Evolutionary conservation across 192 early-diverging fungal species (phyloP).

Genomic region (Coemansia sp.): DNA sequence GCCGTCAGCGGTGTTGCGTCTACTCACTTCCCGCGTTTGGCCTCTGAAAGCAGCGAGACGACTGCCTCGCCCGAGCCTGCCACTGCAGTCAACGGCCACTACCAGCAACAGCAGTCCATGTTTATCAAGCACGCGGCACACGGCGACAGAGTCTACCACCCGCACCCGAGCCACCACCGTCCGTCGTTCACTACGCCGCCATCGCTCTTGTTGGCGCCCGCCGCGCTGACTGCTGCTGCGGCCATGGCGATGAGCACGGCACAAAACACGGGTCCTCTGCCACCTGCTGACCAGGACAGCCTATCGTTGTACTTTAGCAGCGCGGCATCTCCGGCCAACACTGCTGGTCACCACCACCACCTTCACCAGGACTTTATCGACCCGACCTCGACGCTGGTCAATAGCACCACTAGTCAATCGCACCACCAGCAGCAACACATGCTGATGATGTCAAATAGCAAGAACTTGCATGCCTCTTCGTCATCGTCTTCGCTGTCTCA

Average conservation of each 20-base stretch:
- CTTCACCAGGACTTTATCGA: slow-evolving; percentile 34
- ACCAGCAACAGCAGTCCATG: slow-evolving; percentile 13
- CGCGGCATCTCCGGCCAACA: slow-evolving; percentile 4
- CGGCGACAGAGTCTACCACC: slow-evolving; percentile 10
- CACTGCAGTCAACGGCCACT: slow-evolving; percentile 8
- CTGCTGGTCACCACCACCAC: slow-evolving; percentile 10
- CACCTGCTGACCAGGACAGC: slow-evolving; percentile 3
- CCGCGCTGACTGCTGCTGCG: slow-evolving; percentile 8
- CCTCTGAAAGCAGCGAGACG: slow-evolving; percentile 45
- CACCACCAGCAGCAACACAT: slow-evolving; percentile 11
- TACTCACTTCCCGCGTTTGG: slow-evolving; percentile 38
- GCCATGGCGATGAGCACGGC: slow-evolving; percentile 15
- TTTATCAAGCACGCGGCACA: neutral
- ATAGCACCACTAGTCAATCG: slow-evolving; percentile 24
- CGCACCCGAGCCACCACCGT: slow-evolving; percentile 11
- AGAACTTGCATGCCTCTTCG: slow-evolving; percentile 17
- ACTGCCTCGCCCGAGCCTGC: slow-evolving; percentile 50
- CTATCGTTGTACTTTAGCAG: slow-evolving; percentile 22
- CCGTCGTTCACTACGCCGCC: slow-evolving; percentile 14
- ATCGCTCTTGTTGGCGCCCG: slow-evolving; percentile 13
- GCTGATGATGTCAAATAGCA: slow-evolving; percentile 28
- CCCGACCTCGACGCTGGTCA: slow-evolving; percentile 21
- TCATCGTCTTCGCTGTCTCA: slow-evolving; percentile 18
- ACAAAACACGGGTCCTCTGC: slow-evolving; percentile 1
- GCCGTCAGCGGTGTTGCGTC: slow-evolving; percentile 2